Percentiles rank a stretch among this genome's conserved stretches.
phyloP scores from a whole-genome alignment of 768 basidiomycete genomes.

The Amanita rimosa region DNA sequence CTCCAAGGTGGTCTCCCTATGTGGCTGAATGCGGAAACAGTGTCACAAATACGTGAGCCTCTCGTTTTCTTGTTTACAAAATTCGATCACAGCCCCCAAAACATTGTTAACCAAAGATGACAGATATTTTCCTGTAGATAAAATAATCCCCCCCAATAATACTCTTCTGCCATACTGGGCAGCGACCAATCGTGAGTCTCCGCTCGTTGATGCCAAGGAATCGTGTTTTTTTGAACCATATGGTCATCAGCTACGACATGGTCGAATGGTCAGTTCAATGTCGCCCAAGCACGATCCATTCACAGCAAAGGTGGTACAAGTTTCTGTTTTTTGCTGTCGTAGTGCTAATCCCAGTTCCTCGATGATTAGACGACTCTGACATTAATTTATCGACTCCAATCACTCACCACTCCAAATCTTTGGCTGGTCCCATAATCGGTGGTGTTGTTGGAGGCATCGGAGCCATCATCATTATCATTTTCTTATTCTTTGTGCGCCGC shows the following conservation, averaged over 20 bases:
- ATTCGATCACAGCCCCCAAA: neutral
- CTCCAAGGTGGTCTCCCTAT: conserved; percentile 1
- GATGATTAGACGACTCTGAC: neutral
- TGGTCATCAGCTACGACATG: neutral
- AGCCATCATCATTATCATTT: neutral
- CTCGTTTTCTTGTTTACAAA: neutral
- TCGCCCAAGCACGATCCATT: neutral
- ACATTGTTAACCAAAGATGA: neutral
- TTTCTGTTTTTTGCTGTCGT: neutral
- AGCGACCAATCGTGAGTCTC: conserved; percentile 3
- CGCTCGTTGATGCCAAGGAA: neutral
- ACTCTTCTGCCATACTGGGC: conserved; percentile 4
- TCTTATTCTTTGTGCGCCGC: neutral
- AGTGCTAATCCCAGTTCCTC: neutral
- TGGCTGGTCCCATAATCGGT: conserved; percentile 2
- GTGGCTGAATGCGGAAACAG: neutral
- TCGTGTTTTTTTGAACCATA: no score
- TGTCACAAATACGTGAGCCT: neutral
- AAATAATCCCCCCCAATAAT: neutral
- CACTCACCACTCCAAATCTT: neutral
- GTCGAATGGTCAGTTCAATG: neutral
- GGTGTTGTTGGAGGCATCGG: neutral
- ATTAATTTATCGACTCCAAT: neutral
- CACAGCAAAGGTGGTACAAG: neutral
- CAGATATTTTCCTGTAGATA: neutral